Evolutionary conservation across 2,329 filamentous ascomycete species (phyloP).

Genomic region (Fusarium longipes): DNA sequence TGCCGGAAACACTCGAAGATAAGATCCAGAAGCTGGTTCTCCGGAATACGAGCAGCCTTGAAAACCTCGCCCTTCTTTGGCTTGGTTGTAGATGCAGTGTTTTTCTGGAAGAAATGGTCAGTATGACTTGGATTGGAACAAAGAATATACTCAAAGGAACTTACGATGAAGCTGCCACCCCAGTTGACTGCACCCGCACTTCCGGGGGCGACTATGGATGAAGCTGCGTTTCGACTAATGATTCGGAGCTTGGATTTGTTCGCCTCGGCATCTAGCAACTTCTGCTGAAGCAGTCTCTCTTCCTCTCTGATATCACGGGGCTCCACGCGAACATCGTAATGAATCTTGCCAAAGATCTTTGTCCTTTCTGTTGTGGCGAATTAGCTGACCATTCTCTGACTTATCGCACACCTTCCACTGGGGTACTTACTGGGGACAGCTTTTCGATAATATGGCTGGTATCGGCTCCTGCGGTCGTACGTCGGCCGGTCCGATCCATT

Average conservation of each 20-base stretch:
- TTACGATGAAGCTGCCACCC: constrained; percentile 66
- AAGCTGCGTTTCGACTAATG: constrained; percentile 62
- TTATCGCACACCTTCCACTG: background rate
- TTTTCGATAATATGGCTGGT: constrained; percentile 73
- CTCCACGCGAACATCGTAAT: constrained; percentile 80
- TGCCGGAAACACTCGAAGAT: constrained; percentile 86
- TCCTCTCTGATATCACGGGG: constrained; percentile 79
- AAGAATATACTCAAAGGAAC: constrained; percentile 46
- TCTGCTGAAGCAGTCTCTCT: constrained; percentile 69
- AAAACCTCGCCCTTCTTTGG: constrained; percentile 74
- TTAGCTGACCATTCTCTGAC: constrained; percentile 34
- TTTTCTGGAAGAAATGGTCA: constrained; percentile 61
- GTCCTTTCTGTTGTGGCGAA: constrained; percentile 75
- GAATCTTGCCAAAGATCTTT: constrained; percentile 76
- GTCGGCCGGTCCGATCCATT: constrained; percentile 57
- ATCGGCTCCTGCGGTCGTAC: constrained; percentile 58
- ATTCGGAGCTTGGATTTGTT: constrained; percentile 63
- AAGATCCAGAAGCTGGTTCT: constrained; percentile 86
- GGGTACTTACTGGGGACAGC: constrained; percentile 76
- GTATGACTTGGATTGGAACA: constrained; percentile 8
- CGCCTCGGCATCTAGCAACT: constrained; percentile 62
- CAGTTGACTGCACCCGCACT: constrained; percentile 52
- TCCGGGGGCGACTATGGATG: constrained; percentile 68
- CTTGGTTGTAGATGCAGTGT: constrained; percentile 60
- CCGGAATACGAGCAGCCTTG: constrained; percentile 90